phyloP scores from a whole-genome alignment of 257 asterid species.

The Primulina eburnea region DNA sequence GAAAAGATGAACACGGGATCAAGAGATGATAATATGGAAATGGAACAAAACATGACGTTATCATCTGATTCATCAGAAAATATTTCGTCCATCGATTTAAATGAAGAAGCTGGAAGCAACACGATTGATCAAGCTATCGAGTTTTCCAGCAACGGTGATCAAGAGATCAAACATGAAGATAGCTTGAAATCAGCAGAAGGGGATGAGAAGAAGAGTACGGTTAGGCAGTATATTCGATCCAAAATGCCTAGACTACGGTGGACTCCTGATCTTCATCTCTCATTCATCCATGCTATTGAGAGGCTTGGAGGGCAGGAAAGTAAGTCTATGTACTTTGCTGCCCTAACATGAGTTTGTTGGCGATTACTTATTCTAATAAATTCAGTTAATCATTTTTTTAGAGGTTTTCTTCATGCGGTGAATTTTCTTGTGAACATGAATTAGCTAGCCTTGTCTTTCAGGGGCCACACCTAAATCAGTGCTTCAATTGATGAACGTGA shows the following conservation, averaged over 20 bases:
- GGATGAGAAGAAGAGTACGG: conserved; percentile 38
- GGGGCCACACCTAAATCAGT: conserved; percentile 97
- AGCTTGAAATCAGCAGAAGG: conserved; percentile 30
- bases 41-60: conserved; percentile 21
- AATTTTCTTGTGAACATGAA: not conserved
- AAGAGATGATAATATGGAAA: conserved; percentile 18
- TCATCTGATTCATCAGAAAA: conserved; percentile 42
- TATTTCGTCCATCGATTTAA: conserved; percentile 56
- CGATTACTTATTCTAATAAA: not conserved
- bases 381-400: not conserved
- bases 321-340: conserved; percentile 33
- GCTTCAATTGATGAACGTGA: conserved; percentile 84
- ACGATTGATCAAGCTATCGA: conserved; percentile 31
- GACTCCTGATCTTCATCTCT: conserved; percentile 88
- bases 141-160: conserved; percentile 27
- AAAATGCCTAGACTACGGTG: conserved; percentile 88
- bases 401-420: too few relatives aligned
- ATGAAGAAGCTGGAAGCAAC: conserved; percentile 52
- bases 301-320: conserved; percentile 96
- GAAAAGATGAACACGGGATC: conserved; percentile 21
- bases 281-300: conserved; percentile 82
- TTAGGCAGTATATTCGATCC: conserved; percentile 73
- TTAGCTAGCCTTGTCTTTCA: conserved; percentile 22
- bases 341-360: not conserved
- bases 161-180: conserved; percentile 26